Evolutionary conservation across 257 asterid species (phyloP), one percentile per base, ranked within the genome.

Genomic region (Salvia splendens): DNA sequence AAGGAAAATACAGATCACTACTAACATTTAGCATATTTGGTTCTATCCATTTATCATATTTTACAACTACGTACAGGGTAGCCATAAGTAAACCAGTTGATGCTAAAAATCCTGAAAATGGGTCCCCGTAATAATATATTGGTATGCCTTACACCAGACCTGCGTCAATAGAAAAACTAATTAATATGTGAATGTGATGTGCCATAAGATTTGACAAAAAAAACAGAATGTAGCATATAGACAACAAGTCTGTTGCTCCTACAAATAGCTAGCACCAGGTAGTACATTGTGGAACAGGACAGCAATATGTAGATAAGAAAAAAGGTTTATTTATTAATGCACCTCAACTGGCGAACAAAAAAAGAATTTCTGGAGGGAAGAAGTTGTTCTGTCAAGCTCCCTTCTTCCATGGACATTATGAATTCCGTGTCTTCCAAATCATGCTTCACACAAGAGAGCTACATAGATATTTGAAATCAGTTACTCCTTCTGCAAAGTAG

Each of bases 31-130:
- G 8, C 9, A 50, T 12, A 48, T 17, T 41, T 56, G 55, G 46
- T 33, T 67, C 51, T 59, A 53, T 46, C 17, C 42, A 71, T 35
- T 74, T 12, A 69, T 56, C 71, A 58, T 47, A 67, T 58, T 71
- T 1, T 69, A 50, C 14, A 64, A 47, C 49, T 24, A 77, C 80
- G 69, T 85, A 89, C 96, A 71, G 93, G 96, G 78, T 84, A 89
- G 67, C 96, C 96, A 75, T 89, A 89, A 50, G 96, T 85, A 87
- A 89, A 89, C 84, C 89, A 89, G 85, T 89, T 89, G 81, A 89
- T 89, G 41, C 91, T 87, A 76, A 89, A 89, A 74, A 84, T 76
- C 82, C 86, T 84, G 82, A 89, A 89, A 70, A 89, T 89, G 6
- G 93, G 73, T 15, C 84, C 83, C 84, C 92, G 79, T 69, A 89